Conservation (phyloP, 768 basidiomycete genomes). For the Polyporus arcularius region DNA sequence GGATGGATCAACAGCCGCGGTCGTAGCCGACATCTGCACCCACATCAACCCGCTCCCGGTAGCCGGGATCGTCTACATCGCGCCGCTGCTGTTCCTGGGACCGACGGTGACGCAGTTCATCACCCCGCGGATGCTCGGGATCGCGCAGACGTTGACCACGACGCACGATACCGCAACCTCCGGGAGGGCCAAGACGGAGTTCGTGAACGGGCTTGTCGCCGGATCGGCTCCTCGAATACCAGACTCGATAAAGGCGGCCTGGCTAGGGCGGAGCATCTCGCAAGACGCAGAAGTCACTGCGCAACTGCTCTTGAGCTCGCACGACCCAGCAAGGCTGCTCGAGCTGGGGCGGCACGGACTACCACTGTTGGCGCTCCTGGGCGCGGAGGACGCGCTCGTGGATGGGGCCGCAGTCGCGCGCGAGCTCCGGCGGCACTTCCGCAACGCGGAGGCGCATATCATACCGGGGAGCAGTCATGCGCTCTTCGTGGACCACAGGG, state of each 20-base stretch:
- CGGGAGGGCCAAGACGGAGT: constrained; percentile 15
- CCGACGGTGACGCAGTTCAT: constrained; percentile 10
- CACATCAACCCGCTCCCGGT: constrained; percentile 10
- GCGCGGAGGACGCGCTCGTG: constrained; percentile 16
- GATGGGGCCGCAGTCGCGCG: constrained; percentile 23
- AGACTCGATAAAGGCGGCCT: constrained; percentile 7
- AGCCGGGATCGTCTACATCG: constrained; percentile 20
- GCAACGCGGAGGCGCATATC: constrained; percentile 31
- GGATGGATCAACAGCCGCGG: constrained; percentile 14
- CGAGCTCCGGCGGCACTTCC: constrained; percentile 35
- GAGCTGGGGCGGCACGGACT: constrained; percentile 19
- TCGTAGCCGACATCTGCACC: constrained; percentile 21
- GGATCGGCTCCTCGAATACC: neutral
- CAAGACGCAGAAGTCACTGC: constrained; percentile 14
- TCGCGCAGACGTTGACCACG: constrained; percentile 10
- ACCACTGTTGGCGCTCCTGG: constrained; percentile 20
- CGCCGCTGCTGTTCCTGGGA: constrained; percentile 19
- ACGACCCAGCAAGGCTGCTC: constrained; percentile 16
- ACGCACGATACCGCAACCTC: constrained; percentile 12
- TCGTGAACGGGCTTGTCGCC: constrained; percentile 17
- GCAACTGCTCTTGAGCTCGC: constrained; percentile 8
- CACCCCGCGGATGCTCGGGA: constrained; percentile 10
- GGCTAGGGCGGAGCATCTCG: constrained; percentile 16
- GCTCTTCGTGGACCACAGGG: constrained; percentile 33
- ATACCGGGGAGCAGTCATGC: constrained; percentile 36